Evolutionary conservation across 2,329 filamentous ascomycete genomes (phyloP), one percentile per base, ranked within the genome.

Genomic region (Fusarium beomiforme): DNA sequence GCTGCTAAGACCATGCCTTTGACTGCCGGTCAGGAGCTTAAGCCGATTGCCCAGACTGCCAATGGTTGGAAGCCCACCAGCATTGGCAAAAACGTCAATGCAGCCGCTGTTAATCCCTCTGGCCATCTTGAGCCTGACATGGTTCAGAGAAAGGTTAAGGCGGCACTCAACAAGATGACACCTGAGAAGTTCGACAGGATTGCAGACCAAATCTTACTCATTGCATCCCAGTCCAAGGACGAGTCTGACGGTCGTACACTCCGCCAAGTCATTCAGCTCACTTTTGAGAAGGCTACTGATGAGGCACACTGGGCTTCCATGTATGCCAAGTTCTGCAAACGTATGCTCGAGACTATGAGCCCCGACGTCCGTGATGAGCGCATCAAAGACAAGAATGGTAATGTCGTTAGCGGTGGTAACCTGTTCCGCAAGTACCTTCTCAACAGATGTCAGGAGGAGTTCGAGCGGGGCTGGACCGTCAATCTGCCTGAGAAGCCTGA

Each of bases 81-180:
- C 76, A 69, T 97, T 55, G 86, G 84, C 56, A 81, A 80, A 68
- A 59, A 76, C 34, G 76, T 79, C 34, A 78, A 79, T 41, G 79
- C 80, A 33, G 68, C 79, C 39, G 79, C 82, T 8, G 83, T 85
- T 55, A 79, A 81, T 6, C 83, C 85, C 54, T 86, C 81, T 12
- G 84, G 85, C 54, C 87, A 93, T 76, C 89, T 98, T 84, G 90
- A 97, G 72, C 95, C 96, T 26, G 93, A 95, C 76, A 90, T 96
- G 86, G 96, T 99, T 64, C 96, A 99, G 85, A 92, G 95, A 76
- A 99, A 99, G 91, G 96, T 99, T 81, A 99, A 99, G 91, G 92
- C 94, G 71, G 93, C 93, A 68, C 86, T 99, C 77, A 99, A 99
- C 90, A 99, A 99, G 92, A 98, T 99, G 96, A 98, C 96, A 0